phyloP scores from a whole-genome alignment of 225 moss, liverwort and hornwort species.

The Thuidium tamariscinum region DNA sequence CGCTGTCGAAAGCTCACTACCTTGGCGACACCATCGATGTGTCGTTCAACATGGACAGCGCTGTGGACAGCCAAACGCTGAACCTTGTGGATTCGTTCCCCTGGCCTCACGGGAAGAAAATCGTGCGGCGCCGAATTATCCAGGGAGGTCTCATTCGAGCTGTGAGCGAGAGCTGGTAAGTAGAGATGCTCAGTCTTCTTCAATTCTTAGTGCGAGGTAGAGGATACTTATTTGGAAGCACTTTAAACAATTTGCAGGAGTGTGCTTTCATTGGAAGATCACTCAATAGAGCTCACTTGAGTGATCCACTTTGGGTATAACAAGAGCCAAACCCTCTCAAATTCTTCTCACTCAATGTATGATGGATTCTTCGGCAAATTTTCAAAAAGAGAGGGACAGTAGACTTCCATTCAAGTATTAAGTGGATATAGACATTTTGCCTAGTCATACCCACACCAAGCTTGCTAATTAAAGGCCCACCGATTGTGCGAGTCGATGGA shows the following conservation, averaged over 20 bases:
- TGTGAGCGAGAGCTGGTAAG: conserved; percentile 63
- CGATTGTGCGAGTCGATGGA: neutral
- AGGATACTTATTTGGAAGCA: neutral
- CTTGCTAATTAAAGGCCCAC: neutral
- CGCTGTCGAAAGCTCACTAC: conserved; percentile 28
- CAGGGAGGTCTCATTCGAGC: conserved; percentile 50
- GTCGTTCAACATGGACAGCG: conserved; percentile 50
- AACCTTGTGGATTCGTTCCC: conserved; percentile 19
- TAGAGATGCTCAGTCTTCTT: neutral
- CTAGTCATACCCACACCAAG: neutral
- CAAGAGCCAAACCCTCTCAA: neutral
- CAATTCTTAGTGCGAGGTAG: neutral
- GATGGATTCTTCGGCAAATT: neutral
- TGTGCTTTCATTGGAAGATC: neutral
- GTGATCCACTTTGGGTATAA: neutral
- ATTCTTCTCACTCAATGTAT: neutral
- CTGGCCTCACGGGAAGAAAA: conserved; percentile 45
- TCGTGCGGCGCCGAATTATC: conserved; percentile 42
- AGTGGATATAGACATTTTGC: neutral
- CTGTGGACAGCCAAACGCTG: conserved; percentile 30
- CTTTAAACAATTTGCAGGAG: neutral
- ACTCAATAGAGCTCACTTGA: neutral
- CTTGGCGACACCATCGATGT: conserved; percentile 42
- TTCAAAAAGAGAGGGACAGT: neutral
- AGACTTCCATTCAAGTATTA: neutral